Evolutionary conservation across 2,329 filamentous ascomycete genomes (phyloP), one percentile per base, ranked within the genome.

Genomic region (Phaeophleospora eucalypticola): DNA sequence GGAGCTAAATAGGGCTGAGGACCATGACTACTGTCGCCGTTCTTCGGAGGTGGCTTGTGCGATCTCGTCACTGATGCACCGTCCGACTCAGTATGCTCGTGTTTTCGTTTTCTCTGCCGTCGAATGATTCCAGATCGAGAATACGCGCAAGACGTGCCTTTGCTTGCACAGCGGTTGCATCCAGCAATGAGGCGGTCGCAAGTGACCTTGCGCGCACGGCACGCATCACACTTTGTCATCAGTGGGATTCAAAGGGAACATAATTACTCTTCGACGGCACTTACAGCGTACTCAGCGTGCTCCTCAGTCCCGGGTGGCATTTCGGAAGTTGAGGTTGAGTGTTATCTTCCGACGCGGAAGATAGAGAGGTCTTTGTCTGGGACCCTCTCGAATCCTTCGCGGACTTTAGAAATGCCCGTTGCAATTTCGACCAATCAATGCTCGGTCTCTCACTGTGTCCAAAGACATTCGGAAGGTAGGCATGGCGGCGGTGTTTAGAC

Each of bases 41-140:
- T 24, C 15, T 29, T 4, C 12, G 19, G 42, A 27, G 18, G 12
- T 20, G 16, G 37, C 6, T 37, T 16, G 16, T 21, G 18, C 21
- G 15, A 3, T 12, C 17, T 37, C 6, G 20, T 16, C 17, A 12
- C 15, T 3, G 15, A 41, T 15, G 12, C 19, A 4, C 34, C 18
- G 35, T 10, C 19, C 17, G 27, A 36, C 9, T 15, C 21, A 20
- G 10, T 14, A 10, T 36, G 9, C 16, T 45, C 29, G 20, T 44
- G 19, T 38, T 48, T 52, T 21, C 48, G 48, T 36, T 51, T 56
- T 17, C 47, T 43, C 8, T 52, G 45, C 1, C 55, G 55, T 15
- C 53, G 52, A 27, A 58, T 55, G 15, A 51, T 36, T 3, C 54
- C 56, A 19, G 46, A 36, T 3, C 54, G 56, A 4, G 56, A 57